Conservation (phyloP, 768 basidiomycete species). For the Terana coerulea region DNA sequence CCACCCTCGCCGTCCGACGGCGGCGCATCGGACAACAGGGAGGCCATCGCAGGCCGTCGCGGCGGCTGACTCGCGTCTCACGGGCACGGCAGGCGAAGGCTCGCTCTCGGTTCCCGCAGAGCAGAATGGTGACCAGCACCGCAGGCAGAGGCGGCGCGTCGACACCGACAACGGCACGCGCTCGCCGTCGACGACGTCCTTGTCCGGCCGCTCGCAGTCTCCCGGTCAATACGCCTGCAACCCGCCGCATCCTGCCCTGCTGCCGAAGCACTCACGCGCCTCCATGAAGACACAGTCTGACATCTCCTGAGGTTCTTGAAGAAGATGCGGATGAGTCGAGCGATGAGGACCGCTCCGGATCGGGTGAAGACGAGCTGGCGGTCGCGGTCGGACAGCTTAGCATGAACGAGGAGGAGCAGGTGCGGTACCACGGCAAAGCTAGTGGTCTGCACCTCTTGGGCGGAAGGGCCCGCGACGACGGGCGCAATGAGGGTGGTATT, state of each 20-base stretch:
- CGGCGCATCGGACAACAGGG: neutral
- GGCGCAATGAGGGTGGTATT: conserved; percentile 70
- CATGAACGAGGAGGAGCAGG: conserved; percentile 82
- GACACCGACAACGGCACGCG: conserved; percentile 28
- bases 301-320: conserved; percentile 16
- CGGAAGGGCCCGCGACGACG: conserved; percentile 54
- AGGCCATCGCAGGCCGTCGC: conserved; percentile 2
- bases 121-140: conserved; percentile 27
- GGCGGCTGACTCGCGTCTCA: neutral
- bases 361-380: conserved; percentile 43
- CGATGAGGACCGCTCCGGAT: conserved; percentile 29
- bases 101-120: neutral
- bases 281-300: neutral
- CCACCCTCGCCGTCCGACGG: conserved; percentile 13
- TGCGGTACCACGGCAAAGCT: conserved; percentile 83
- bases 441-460: conserved; percentile 77
- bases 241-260: conserved; percentile 15
- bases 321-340: conserved; percentile 20
- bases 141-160: conserved; percentile 50
- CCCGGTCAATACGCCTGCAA: conserved; percentile 12
- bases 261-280: conserved; percentile 1
- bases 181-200: conserved; percentile 19
- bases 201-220: conserved; percentile 18
- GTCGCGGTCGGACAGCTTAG: conserved; percentile 84
- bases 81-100: neutral